Percentiles rank a stretch among this genome's conserved stretches.
Evolutionary conservation across 2,329 filamentous ascomycete genomes (phyloP).

Genomic region (Plectosphaerella sp.): DNA sequence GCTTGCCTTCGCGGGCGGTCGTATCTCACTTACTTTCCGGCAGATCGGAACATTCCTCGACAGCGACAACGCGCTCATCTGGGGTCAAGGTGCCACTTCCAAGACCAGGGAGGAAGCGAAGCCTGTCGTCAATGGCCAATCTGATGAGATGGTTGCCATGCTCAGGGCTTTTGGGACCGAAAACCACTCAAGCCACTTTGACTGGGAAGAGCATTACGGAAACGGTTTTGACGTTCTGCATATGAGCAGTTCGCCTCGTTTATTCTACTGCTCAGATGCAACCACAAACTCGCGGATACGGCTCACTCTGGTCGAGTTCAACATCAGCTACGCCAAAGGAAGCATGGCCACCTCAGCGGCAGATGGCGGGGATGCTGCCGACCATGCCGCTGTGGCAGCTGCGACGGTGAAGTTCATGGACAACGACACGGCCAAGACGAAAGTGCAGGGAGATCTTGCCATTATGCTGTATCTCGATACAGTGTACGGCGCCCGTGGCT

Average conservation of each 20-base stretch:
- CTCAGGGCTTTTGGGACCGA: conserved; percentile 79
- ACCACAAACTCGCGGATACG: conserved; percentile 45
- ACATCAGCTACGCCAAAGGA: conserved; percentile 42
- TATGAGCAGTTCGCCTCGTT: conserved; percentile 44
- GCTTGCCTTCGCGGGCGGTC: conserved; percentile 65
- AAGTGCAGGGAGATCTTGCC: conserved; percentile 43
- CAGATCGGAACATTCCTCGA: conserved; percentile 82
- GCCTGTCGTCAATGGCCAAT: conserved; percentile 65
- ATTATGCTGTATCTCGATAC: conserved; percentile 60
- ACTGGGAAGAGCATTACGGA: conserved; percentile 75
- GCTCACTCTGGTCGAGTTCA: conserved; percentile 45
- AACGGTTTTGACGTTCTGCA: conserved; percentile 80
- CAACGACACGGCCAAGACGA: conserved; percentile 43
- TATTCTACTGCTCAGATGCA: conserved; percentile 44
- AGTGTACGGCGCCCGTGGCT: conserved; percentile 33
- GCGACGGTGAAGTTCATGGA: conserved; percentile 46
- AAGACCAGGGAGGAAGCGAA: conserved; percentile 61
- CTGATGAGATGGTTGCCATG: conserved; percentile 61
- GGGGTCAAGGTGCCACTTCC: conserved; percentile 81
- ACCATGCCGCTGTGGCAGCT: conserved; percentile 7
- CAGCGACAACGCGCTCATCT: conserved; percentile 62
- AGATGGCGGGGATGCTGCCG: conserved; percentile 7
- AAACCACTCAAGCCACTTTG: conserved; percentile 68
- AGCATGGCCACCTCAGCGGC: conserved; percentile 27
- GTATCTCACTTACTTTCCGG: conserved; percentile 90